phyloP scores from a whole-genome alignment of 768 basidiomycete genomes.

The Phylloporus rhodoxanthus region DNA sequence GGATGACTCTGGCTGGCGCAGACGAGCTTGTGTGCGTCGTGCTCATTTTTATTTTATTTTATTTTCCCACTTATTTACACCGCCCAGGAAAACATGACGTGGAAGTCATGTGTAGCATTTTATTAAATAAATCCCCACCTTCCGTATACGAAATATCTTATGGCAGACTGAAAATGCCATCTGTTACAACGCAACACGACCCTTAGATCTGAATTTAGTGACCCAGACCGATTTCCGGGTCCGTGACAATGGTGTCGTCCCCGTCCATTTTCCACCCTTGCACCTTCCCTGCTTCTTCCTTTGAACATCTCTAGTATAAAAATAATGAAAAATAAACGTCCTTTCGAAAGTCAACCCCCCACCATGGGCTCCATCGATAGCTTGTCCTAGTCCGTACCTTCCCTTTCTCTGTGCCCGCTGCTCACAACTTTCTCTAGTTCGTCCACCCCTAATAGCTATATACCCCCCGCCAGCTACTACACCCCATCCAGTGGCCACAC shows the following conservation, averaged over 20 bases:
- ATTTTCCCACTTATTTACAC: constrained; percentile 20
- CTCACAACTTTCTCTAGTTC: constrained; percentile 29
- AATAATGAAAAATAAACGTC: constrained; percentile 38
- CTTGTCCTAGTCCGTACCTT: constrained; percentile 48
- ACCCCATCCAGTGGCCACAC: constrained; percentile 36
- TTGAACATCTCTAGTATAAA: constrained; percentile 39
- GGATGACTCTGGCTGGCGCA: background rate
- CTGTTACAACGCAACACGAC: constrained; percentile 52
- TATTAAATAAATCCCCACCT: constrained; percentile 42
- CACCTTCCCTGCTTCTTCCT: constrained; percentile 29
- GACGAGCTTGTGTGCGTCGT: constrained; percentile 3
- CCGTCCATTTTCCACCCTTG: constrained; percentile 38
- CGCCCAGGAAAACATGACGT: constrained; percentile 23
- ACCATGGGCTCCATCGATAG: constrained; percentile 43
- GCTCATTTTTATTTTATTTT: constrained; percentile 4
- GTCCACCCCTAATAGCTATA: constrained; percentile 37
- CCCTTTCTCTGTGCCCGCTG: constrained; percentile 2
- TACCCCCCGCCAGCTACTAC: constrained; percentile 39
- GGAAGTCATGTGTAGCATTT: constrained; percentile 28
- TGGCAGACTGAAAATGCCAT: constrained; percentile 37
- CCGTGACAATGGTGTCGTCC: constrained; percentile 37
- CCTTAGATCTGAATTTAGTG: constrained; percentile 70
- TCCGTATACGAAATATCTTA: constrained; percentile 37
- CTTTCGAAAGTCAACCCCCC: constrained; percentile 34
- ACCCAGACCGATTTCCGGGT: constrained; percentile 43